Evolutionary conservation across 2,329 filamentous ascomycete species (phyloP), one percentile per base, ranked within the genome.

Genomic region (Diaporthe velutina): DNA sequence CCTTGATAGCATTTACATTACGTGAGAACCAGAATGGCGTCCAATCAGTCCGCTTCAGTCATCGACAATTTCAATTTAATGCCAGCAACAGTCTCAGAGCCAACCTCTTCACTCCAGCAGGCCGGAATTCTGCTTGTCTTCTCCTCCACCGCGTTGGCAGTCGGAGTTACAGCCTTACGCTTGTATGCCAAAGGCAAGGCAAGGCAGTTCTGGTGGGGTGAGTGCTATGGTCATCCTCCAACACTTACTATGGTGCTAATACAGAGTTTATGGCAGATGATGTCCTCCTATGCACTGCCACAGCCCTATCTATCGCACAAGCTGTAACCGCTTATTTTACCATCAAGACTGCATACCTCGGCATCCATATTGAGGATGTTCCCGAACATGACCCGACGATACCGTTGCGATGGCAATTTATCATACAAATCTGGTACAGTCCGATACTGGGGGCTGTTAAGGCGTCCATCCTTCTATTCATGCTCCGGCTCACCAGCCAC

Each of bases 391-490:
- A 61, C 38, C 58, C 58, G 25, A 22, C 4, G 6, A 17, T 33
- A 45, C 17, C 60, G 19, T 25, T 79, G 28, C 76, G 81, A 33
- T 83, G 82, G 81, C 74, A 78, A 42, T 83, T 80, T 60, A 80
- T 79, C 52, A 80, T 83, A 2, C 81, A 83, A 72, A 78, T 83
- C 13, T 76, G 83, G 12, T 83, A 83, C 77, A 83, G 83, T 74
- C 82, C 82, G 5, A 83, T 83, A 48, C 75, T 83, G 17, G 80
- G 82, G 4, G 77, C 83, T 48, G 81, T 83, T 76, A 83, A 83
- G 76, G 79, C 80, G 1, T 83, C 82, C 0, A 79, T 82, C 35
- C 78, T 83, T 50, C 78, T 82, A 35, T 84, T 83, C 74, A 78
- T 82, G 15, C 77, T 81, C 15, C 79, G 82, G 28, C 73, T 84